Percentiles rank a stretch among this genome's conserved stretches.
Conservation (phyloP, 805 yeast genomes). For the Metschnikowia anglica region DNA sequence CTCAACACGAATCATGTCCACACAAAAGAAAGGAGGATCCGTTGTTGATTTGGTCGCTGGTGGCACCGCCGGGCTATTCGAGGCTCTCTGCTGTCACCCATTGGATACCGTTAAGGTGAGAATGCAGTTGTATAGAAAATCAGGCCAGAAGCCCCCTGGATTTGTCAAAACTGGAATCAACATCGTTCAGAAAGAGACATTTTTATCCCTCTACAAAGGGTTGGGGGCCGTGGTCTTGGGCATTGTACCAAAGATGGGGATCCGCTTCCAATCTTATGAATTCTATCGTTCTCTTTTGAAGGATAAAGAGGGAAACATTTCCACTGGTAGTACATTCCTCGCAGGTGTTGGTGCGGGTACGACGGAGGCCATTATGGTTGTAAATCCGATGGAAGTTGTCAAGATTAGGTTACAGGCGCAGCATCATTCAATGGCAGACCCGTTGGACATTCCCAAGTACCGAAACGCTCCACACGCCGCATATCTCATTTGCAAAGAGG, state of each 20-base stretch:
- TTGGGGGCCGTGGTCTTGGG: slow-evolving; percentile 97
- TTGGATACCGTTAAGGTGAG: slow-evolving; percentile 95
- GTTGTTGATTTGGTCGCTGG: slow-evolving; percentile 82
- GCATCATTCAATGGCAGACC: slow-evolving; percentile 84
- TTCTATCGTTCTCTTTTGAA: slow-evolving; percentile 71
- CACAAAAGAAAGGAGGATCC: slow-evolving; percentile 37
- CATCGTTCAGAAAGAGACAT: slow-evolving; percentile 77
- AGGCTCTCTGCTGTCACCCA: slow-evolving; percentile 98
- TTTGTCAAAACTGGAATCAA: slow-evolving; percentile 76
- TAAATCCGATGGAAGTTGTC: slow-evolving; percentile 96
- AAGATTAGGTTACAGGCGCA: slow-evolving; percentile 96
- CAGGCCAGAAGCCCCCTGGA: slow-evolving; percentile 80
- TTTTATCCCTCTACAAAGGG: slow-evolving; percentile 88
- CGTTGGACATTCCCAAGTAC: slow-evolving; percentile 77
- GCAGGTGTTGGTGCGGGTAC: slow-evolving; percentile 98
- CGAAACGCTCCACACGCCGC: slow-evolving; percentile 92
- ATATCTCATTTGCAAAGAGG: slow-evolving; percentile 80
- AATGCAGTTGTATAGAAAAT: slow-evolving; percentile 84
- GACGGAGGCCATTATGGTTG: slow-evolving; percentile 91
- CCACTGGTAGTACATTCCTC: slow-evolving; percentile 73
- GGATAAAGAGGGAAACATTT: slow-evolving; percentile 60
- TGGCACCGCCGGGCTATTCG: slow-evolving; percentile 95
- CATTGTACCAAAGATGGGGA: slow-evolving; percentile 97
- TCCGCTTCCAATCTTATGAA: slow-evolving; percentile 92
- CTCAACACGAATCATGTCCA: slow-evolving; percentile 11